Evolutionary conservation across 2,329 filamentous ascomycete genomes (phyloP), one percentile per base, ranked within the genome.

Genomic region (Tolypocladium amazonense): DNA sequence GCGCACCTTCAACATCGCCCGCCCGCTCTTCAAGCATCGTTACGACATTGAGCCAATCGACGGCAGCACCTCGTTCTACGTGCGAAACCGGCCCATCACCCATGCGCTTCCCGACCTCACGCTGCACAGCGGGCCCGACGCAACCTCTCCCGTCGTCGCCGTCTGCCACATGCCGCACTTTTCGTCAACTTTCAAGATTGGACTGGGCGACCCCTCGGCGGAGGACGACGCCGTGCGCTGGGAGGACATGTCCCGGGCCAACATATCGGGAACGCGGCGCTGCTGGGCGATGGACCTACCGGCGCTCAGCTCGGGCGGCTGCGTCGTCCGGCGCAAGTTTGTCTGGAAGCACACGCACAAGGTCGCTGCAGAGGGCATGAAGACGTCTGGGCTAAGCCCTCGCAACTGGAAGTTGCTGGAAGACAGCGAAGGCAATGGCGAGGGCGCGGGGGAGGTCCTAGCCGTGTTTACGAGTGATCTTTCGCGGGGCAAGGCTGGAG

Each of bases 361-460:
- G 27, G 58, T 60, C n/a, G 58, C 54, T 25, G 62, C 62, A 15
- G 60, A 63, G 20, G 62, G 62, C 37, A 63, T 63, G 62, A 47
- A 53, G 2, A 45, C 59, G 9, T 47, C 56, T 38, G 27, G 45
- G 25, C 47, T 60, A 35, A 63, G 58, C 35, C 56, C 57, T 38
- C 60, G 60, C 12, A 63, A 63, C 56, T 63, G 60, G 60, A 63
- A 63, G 55, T 60, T 63, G 14, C 30, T 56, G 30, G 57, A 57
- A 12, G 20, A 56, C 33, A 8, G 3, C 5, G 6, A 18, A 9
- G 45, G 33, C n/a, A 23, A 56, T 14, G 53, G 37, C 9, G 20
- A 55, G 43, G 53, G 30, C n/a, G 37, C 27, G 9, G 43, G 25
- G 18, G 45, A 27, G n/a, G 58, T 62, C 9, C 38, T 63, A 52